Percentiles rank a stretch among this genome's conserved stretches.
Conservation (phyloP, 2,329 filamentous ascomycete species). For the Pseudogymnoascus destructans region DNA sequence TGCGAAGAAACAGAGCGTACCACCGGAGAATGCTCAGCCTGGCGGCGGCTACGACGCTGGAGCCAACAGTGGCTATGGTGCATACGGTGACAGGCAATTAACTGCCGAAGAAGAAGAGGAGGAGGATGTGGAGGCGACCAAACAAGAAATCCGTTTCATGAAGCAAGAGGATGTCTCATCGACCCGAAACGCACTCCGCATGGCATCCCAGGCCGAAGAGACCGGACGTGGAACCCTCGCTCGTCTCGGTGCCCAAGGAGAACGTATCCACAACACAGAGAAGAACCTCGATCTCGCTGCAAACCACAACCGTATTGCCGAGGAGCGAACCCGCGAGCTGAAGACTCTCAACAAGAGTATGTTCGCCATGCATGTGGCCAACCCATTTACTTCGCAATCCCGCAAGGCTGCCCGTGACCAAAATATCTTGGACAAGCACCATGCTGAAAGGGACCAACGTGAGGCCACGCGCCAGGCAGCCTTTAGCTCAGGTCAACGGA, state of each 20-base stretch:
- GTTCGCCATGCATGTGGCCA: slow-evolving; percentile 71
- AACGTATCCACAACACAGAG: slow-evolving; percentile 71
- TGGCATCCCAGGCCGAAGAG: slow-evolving; percentile 56
- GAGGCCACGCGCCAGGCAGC: slow-evolving; percentile 47
- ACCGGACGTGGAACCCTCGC: slow-evolving; percentile 59
- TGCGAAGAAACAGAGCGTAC: slow-evolving; percentile 17
- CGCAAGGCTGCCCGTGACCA: slow-evolving; percentile 53
- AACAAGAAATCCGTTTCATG: slow-evolving; percentile 60
- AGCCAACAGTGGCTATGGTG: slow-evolving; percentile 29
- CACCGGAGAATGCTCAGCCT: slow-evolving; percentile 18
- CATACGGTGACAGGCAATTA: slow-evolving; percentile 59
- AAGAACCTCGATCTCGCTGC: slow-evolving; percentile 67
- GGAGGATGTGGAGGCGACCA: slow-evolving; percentile 57
- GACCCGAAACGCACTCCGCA: slow-evolving; percentile 54
- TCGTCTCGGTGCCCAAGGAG: slow-evolving; percentile 63
- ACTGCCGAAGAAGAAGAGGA: slow-evolving; percentile 67
- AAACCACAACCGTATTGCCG: slow-evolving; percentile 62
- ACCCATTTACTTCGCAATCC: slow-evolving; percentile 61
- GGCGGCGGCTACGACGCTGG: slow-evolving; percentile 21
- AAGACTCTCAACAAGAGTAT: slow-evolving; percentile 80
- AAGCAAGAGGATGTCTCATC: slow-evolving; percentile 67
- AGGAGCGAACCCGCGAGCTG: slow-evolving; percentile 69
- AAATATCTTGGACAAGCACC: slow-evolving; percentile 55
- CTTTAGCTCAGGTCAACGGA: slow-evolving; percentile 38
- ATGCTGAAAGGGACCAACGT: slow-evolving; percentile 50